Percentiles rank a stretch among this genome's conserved stretches.
Conservation (phyloP, 2,329 filamentous ascomycete species). For the Verticillium klebahnii region DNA sequence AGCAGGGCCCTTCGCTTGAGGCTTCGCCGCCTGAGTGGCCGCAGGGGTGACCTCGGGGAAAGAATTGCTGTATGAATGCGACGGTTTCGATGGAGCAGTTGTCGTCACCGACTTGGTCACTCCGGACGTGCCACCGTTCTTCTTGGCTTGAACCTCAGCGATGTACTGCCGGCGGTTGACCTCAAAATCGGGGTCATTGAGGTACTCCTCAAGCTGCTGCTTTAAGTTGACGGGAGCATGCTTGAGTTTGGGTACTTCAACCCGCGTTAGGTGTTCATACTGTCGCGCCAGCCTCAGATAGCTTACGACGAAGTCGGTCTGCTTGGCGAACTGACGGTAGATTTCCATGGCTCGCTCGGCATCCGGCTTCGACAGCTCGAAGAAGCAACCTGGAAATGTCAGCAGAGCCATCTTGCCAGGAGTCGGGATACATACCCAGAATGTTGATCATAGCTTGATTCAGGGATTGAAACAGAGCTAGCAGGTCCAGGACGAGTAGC, state of each 20-base stretch:
- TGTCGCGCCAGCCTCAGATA: constrained; percentile 84
- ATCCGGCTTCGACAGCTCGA: constrained; percentile 94
- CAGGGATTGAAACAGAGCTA: constrained; percentile 88
- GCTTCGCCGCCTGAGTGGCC: constrained; percentile 31
- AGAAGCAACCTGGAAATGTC: constrained; percentile 72
- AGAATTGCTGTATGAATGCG: constrained; percentile 30
- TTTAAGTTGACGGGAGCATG: constrained; percentile 92
- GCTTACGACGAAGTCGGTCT: constrained; percentile 88
- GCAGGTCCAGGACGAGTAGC: constrained; percentile 80
- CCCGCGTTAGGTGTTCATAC: constrained; percentile 84
- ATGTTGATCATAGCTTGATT: constrained; percentile 98
- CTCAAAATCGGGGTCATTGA: constrained; percentile 93
- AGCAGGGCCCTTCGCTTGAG: constrained; percentile 58
- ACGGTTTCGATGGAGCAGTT: constrained; percentile 30
- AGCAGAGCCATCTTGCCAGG: background rate
- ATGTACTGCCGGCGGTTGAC: constrained; percentile 88
- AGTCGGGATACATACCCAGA: constrained; percentile 57
- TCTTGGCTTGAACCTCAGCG: constrained; percentile 74
- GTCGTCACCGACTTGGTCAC: constrained; percentile 26
- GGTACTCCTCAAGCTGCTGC: constrained; percentile 86
- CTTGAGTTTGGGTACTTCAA: constrained; percentile 95
- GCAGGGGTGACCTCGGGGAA: constrained; percentile 31
- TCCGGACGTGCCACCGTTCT: constrained; percentile 36
- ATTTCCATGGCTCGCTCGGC: constrained; percentile 88
- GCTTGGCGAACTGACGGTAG: constrained; percentile 85